Evolutionary conservation across 371 early-diverging fungal genomes (phyloP).

Genomic region (Mortierella sp.): DNA sequence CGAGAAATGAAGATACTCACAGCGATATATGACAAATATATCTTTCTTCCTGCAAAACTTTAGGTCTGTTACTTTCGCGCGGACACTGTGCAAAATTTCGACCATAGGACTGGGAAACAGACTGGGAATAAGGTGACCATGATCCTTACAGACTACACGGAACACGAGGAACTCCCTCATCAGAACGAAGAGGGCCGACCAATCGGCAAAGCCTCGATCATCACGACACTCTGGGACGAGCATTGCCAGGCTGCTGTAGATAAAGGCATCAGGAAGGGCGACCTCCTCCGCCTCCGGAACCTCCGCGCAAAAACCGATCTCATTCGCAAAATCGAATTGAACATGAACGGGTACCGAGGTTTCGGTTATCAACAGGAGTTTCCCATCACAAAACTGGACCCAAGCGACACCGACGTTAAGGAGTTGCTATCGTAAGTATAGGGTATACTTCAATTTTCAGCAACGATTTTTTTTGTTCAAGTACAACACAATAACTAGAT

Average conservation of each 20-base stretch:
- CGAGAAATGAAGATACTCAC: too few species aligned
- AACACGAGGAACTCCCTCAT: slow-evolving; percentile 23
- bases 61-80: too few species aligned
- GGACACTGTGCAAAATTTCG: too few species aligned
- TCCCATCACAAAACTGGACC: slow-evolving; percentile 14
- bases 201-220: slow-evolving; percentile 18
- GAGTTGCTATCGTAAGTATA: slow-evolving; percentile 14
- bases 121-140: too few species aligned
- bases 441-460: too few species aligned
- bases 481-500: neutral
- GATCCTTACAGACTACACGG: slow-evolving; percentile 19
- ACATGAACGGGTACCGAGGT: slow-evolving; percentile 27
- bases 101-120: too few species aligned
- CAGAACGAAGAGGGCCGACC: slow-evolving; percentile 25
- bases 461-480: neutral
- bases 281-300: slow-evolving; percentile 37
- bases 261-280: slow-evolving; percentile 16
- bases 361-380: neutral
- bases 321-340: slow-evolving; percentile 19
- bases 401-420: slow-evolving; percentile 8
- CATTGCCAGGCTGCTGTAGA: slow-evolving; percentile 8
- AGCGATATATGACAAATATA: too few species aligned
- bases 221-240: slow-evolving; percentile 50
- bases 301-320: neutral
- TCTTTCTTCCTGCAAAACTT: too few species aligned